phyloP scores from a whole-genome alignment of 2,329 filamentous ascomycete species.

The Macrophomina phaseolina region DNA sequence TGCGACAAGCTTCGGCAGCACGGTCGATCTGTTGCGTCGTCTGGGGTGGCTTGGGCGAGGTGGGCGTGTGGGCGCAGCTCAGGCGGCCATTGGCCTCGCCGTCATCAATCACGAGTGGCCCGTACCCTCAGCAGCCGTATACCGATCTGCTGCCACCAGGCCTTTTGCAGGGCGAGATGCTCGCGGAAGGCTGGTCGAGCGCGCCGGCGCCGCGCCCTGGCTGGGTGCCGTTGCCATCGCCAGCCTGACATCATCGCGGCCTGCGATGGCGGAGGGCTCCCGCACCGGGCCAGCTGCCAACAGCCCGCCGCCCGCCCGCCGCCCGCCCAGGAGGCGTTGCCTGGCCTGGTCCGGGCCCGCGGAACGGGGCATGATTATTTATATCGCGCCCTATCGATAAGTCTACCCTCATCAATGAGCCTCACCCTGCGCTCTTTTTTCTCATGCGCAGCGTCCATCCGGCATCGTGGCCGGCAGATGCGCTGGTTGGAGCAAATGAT shows the following conservation, averaged over 20 bases:
- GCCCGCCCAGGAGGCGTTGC: conserved; percentile 5
- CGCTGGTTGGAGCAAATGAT: neutral
- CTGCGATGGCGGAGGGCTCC: neutral
- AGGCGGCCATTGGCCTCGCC: conserved; percentile 24
- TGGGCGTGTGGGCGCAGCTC: conserved; percentile 20
- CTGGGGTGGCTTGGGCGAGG: conserved; percentile 25
- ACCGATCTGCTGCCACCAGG: conserved; percentile 23
- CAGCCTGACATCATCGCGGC: conserved; percentile 9
- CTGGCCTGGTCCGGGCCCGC: conserved; percentile 18
- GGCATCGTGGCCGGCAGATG: neutral
- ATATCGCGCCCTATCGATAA: conserved; percentile 23
- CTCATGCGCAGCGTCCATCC: neutral
- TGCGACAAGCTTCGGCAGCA: conserved; percentile 21
- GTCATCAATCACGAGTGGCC: conserved; percentile 23
- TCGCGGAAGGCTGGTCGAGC: conserved; percentile 5
- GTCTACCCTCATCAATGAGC: neutral
- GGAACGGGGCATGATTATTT: conserved; percentile 6
- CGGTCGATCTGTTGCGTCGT: conserved; percentile 22
- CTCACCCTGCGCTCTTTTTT: neutral
- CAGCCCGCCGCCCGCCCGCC: conserved; percentile 2
- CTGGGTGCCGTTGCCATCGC: conserved; percentile 1
- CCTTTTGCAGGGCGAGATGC: conserved; percentile 3
- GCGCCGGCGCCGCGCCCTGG: conserved; percentile 1
- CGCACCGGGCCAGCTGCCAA: neutral
- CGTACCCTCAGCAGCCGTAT: conserved; percentile 12